phyloP scores from a whole-genome alignment of 495 filamentous ascomycete species.

The Penicillium malachiteum region DNA sequence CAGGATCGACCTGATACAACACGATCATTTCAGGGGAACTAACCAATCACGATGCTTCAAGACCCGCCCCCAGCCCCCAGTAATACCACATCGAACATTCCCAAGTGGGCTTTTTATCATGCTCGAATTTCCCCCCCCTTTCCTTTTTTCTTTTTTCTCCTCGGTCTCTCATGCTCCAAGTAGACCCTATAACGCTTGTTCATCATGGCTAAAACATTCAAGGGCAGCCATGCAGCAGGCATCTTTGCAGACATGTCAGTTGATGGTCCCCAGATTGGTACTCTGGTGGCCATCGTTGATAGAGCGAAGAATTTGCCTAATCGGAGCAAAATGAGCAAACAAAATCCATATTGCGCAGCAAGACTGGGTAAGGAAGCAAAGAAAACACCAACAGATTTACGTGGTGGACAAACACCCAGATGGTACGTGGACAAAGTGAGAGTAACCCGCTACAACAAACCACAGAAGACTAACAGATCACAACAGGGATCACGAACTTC shows the following conservation, averaged over 20 bases:
- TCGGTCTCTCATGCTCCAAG: not conserved
- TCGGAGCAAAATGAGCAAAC: slow-evolving; percentile 93
- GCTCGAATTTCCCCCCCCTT: slow-evolving; percentile 13
- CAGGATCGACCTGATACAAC: slow-evolving; percentile 13
- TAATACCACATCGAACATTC: slow-evolving; percentile 28
- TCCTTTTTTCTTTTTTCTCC: slow-evolving; percentile 4
- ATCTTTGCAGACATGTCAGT: slow-evolving; percentile 95
- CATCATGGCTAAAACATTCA: slow-evolving; percentile 35
- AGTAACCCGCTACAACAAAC: no score
- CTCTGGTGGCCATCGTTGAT: slow-evolving; percentile 87
- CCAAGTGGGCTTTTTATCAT: slow-evolving; percentile 18
- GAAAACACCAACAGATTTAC: slow-evolving; percentile 91
- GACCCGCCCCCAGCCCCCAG: slow-evolving; percentile 24
- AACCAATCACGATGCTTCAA: slow-evolving; percentile 15
- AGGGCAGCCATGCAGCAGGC: slow-evolving; percentile 74
- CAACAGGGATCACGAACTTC: slow-evolving; percentile 91
- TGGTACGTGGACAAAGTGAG: slow-evolving; percentile 60
- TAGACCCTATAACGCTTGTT: not conserved
- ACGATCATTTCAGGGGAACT: slow-evolving; percentile 20
- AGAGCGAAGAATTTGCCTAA: slow-evolving; percentile 95
- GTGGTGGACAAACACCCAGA: slow-evolving; percentile 92
- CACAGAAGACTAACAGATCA: not conserved
- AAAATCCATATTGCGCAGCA: slow-evolving; percentile 95
- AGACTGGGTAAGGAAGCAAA: slow-evolving; percentile 95
- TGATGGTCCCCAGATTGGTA: slow-evolving; percentile 93